Evolutionary conservation across 1,139 yeast genomes (phyloP), one percentile per base, ranked within the genome.

Genomic region (Eremothecium coryli): DNA sequence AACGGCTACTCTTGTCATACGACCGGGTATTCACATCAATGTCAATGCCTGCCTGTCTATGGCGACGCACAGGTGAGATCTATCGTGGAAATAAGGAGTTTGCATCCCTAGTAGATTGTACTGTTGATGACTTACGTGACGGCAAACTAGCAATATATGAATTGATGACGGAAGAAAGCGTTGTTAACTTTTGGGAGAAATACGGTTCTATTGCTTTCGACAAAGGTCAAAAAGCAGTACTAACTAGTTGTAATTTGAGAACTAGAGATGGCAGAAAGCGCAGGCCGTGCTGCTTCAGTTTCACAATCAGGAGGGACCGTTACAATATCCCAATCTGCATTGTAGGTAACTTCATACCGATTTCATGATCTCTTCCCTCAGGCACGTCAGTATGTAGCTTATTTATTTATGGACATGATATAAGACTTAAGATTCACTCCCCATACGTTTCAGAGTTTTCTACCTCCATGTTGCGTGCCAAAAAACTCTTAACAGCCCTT

Each of bases 141-240:
- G 97, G 97, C 13, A 82, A 81, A 50, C 62, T 86, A 46, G 93
- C 97, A 2, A 85, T 90, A 30, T 88, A 88, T 58, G 97, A 90
- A 60, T 64, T 90, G 42, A 82, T 90, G 95, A 80, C 90, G 39
- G 97, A 88, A 56, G 96, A 88, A 50, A 82, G 95, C 53, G 94
- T 96, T 5, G 97, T 90, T n/a, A 86, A 85, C 49, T 88, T 86
- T 54, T 90, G 97, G 97, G 97, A 90, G 55, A 88, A 88, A 57
- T 90, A 88, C 50, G 96, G 96, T 7, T 88, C 94, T 8, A 84
- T 88, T 54, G 97, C 97, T 2, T 88, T 90, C 60, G 96, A 88
- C 50, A 82, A 88, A 46, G 93, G 93, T 1, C 97, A 88, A 50
- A 90, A 90, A 55, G 95, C 97, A 0, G 95, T 90, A 5, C 62